These are phyloP conservation scores for Phragmites australis DNA, from an alignment of 176 grass and related monocot genomes.

Conservation along the genomic window DNA sequence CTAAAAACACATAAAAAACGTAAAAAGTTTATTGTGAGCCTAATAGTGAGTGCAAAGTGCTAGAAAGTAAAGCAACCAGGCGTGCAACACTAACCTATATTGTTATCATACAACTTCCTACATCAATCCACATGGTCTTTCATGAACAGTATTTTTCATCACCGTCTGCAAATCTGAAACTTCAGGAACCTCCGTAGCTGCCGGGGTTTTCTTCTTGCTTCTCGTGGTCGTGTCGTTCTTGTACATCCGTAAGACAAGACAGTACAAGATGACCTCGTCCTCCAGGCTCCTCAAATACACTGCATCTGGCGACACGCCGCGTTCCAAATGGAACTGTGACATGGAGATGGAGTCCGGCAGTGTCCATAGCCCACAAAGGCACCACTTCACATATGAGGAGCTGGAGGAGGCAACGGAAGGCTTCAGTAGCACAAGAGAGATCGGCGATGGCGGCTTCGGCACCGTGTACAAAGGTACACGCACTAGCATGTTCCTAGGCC, in stretches of 20 bases:
- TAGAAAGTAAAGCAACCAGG: not conserved
- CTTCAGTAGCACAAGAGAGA: conserved; percentile 49
- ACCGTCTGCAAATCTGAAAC: not conserved
- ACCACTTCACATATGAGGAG: conserved; percentile 71
- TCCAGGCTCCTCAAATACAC: conserved; percentile 48
- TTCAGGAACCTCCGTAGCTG: conserved; percentile 26
- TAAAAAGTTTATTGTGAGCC: not conserved
- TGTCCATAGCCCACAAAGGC: conserved; percentile 48
- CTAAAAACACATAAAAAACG: not conserved
- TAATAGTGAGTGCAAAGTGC: not conserved
- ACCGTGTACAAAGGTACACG: conserved; percentile 79
- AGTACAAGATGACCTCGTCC: conserved; percentile 47
- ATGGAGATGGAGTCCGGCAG: conserved; percentile 39
- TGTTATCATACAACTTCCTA: not conserved
- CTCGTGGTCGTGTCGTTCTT: conserved; percentile 11
- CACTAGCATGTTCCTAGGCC: not conserved
- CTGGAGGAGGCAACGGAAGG: conserved; percentile 70
- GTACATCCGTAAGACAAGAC: conserved; percentile 50
- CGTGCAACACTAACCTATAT: not conserved
- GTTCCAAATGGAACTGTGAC: conserved; percentile 35
- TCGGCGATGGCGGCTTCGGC: conserved; percentile 87
- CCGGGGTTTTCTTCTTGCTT: conserved; percentile 19
- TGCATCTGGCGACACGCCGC: conserved; percentile 29
- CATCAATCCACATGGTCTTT: not conserved
- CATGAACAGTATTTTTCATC: not conserved